phyloP scores from a whole-genome alignment of 495 filamentous ascomycete species.

The Choiromyces venosus region DNA sequence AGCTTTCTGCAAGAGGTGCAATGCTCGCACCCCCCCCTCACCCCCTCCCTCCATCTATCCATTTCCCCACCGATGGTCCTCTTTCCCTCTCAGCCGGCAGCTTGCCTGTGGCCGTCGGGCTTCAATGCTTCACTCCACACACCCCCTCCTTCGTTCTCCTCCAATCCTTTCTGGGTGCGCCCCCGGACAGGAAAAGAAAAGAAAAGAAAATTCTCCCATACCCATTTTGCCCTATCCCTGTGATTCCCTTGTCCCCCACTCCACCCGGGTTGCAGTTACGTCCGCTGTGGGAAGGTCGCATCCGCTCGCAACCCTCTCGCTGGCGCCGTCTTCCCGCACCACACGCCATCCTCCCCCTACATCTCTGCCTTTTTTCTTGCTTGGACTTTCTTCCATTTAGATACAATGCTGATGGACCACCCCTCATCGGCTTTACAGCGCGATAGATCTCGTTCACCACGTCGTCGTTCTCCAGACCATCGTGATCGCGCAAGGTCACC shows the following conservation, averaged over 20 bases:
- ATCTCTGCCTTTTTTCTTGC: conserved; percentile 44
- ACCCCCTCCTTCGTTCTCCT: conserved; percentile 31
- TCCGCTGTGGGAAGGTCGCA: conserved; percentile 40
- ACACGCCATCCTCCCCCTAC: conserved; percentile 41
- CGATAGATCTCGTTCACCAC: conserved; percentile 89
- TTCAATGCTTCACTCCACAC: conserved; percentile 1
- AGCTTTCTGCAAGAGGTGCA: background rate
- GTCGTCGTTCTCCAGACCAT: conserved; percentile 62
- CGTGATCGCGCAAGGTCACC: conserved; percentile 44
- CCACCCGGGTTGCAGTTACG: conserved; percentile 39
- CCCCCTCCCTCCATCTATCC: conserved; percentile 40
- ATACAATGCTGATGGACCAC: conserved; percentile 44
- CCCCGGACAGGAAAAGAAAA: conserved; percentile 27
- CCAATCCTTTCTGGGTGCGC: conserved; percentile 28
- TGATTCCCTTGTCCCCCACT: conserved; percentile 44
- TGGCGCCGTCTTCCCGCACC: conserved; percentile 43
- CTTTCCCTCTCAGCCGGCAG: conserved; percentile 38
- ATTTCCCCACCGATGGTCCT: conserved; percentile 31
- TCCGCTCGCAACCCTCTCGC: conserved; percentile 43
- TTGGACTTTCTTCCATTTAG: conserved; percentile 47
- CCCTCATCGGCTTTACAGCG: conserved; percentile 55
- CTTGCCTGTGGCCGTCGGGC: conserved; percentile 24
- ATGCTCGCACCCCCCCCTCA: conserved; percentile 34
- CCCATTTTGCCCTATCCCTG: conserved; percentile 43
- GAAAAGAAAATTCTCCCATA: conserved; percentile 39